Conservation (phyloP, 2,329 filamentous ascomycete species). For the Corniculantispora saksenae region DNA sequence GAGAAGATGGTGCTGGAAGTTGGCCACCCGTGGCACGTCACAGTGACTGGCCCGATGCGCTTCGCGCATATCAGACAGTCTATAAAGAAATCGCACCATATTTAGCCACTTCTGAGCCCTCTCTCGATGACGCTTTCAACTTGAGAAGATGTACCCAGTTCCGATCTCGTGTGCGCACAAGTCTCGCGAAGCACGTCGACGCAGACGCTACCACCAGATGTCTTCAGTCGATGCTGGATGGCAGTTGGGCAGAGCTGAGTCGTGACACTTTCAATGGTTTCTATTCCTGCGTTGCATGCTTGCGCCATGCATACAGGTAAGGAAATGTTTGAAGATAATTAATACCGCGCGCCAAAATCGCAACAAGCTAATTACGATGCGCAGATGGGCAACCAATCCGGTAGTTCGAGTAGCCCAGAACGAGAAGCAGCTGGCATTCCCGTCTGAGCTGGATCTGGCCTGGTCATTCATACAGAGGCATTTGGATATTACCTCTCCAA, state of each 20-base stretch:
- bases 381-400: conserved; percentile 8
- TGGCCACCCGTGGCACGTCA: conserved; percentile 5
- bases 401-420: conserved; percentile 9
- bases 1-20: not conserved
- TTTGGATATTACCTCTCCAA: not conserved
- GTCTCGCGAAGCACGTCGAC: not conserved
- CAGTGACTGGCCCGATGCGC: not conserved
- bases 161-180: not conserved
- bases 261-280: conserved; percentile 13
- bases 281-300: conserved; percentile 7
- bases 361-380: not conserved
- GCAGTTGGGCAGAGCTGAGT: not conserved
- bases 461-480: conserved; percentile 8
- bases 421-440: conserved; percentile 2
- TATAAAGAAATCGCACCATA: not conserved
- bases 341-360: no score
- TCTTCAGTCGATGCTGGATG: not conserved
- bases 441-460: not conserved
- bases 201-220: not conserved
- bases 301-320: conserved; percentile 4
- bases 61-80: not conserved
- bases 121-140: conserved; percentile 1
- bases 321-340: not conserved
- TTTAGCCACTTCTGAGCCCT: conserved; percentile 1
- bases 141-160: not conserved